Base-by-base conservation (phyloP, 1,284 basidiomycete species). In the Ganoderma leucocontextum region DNA sequence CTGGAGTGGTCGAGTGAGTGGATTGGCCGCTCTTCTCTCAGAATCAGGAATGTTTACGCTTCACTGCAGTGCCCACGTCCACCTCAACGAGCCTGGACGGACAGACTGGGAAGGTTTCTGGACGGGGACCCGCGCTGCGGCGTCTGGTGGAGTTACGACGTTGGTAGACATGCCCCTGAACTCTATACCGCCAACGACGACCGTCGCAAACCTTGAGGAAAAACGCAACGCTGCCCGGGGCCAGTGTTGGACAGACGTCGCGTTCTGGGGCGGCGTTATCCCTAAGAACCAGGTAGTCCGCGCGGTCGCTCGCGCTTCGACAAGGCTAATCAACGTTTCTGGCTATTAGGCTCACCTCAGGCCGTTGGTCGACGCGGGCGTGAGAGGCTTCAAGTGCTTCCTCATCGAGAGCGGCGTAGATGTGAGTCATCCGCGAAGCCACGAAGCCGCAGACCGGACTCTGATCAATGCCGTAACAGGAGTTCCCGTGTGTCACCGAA, bases 131-230 rank as follows among this genome's bases (percentile, higher is more conserved):
- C 82, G 86, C 67, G 96, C 96, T 22, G 96, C 96, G 1, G 88
- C 91, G 1, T 92, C 94, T 1, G 96, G 96, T 22, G 96, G 96
- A 12, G 89, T 98, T 35, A 98, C 96, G 5, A 95, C 95, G 1
- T 82, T 98, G 52, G 91, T 98, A 41, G 96, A 98, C 80, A 98
- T 98, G 96, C 96, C 96, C 1, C 84, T 98, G 66, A 98, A 98
- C 80, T 96, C 95, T 4, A 95, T 98, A 66, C 96, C 96, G 0
- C 95, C 96, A 0, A 98, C 96, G 0, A 97, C 95, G 1, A 96
- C 94, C 0, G 86, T 95, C 6, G 82, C 83, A 10, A 90, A 95
- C 75, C 84, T 98, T 19, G 80, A 88, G 59, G 77, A 83, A 38
- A 98, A 98, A 81, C 86, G 88, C 9, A 76, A 79, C 13, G 92